Percentiles rank a stretch among this genome's conserved stretches.
Conservation (phyloP, 2,329 filamentous ascomycete genomes). For the Pseudogymnoascus sp. region DNA sequence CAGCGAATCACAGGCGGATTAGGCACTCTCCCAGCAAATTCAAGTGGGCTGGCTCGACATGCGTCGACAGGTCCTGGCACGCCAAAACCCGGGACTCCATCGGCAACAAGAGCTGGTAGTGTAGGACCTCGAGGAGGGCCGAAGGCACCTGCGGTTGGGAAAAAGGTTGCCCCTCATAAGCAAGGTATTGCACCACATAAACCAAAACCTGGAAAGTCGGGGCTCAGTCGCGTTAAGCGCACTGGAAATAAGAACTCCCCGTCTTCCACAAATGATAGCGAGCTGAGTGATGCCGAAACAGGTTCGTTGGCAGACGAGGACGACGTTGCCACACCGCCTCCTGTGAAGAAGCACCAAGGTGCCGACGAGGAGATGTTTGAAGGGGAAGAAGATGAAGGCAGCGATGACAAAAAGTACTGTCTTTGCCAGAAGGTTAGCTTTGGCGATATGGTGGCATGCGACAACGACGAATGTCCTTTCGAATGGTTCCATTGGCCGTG, state of each 20-base stretch:
- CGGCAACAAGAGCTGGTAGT: constrained; percentile 44
- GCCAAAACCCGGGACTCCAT: constrained; percentile 41
- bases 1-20: constrained; percentile 36
- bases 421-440: constrained; percentile 77
- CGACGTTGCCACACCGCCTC: constrained; percentile 25
- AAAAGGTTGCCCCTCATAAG: constrained; percentile 28
- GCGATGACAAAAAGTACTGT: constrained; percentile 73
- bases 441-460: constrained; percentile 83
- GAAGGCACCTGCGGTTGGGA: constrained; percentile 30
- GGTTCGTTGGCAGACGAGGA: constrained; percentile 47
- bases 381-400: constrained; percentile 61
- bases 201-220: constrained; percentile 43
- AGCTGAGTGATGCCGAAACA: constrained; percentile 57
- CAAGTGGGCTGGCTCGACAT: constrained; percentile 54
- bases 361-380: constrained; percentile 47
- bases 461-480: constrained; percentile 72
- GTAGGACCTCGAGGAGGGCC: constrained; percentile 47
- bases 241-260: constrained; percentile 49
- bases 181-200: constrained; percentile 25
- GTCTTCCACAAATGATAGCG: constrained; percentile 56
- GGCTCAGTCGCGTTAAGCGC: constrained; percentile 54
- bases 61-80: constrained; percentile 57
- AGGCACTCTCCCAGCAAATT: constrained; percentile 42
- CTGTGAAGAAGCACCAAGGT: constrained; percentile 44
- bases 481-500: constrained; percentile 87